Evolutionary conservation across 164 flowering plant species (phyloP).

Genomic region (Chloranthus sessilifolius): DNA sequence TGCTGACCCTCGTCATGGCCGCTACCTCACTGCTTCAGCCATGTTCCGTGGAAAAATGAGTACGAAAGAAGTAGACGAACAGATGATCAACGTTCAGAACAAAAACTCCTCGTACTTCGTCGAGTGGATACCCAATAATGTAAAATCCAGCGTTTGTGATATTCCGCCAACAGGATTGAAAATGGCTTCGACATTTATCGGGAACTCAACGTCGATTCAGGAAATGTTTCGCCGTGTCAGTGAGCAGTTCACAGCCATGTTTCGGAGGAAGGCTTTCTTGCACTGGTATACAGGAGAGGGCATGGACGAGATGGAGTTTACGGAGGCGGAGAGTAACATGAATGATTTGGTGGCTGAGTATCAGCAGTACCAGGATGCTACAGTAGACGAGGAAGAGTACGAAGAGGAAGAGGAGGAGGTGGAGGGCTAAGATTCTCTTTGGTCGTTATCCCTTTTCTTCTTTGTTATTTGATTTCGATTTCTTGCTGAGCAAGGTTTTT

Average conservation of each 20-base stretch:
- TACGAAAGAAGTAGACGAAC: conserved; percentile 8
- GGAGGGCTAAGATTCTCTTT: no score
- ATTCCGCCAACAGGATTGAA: conserved; percentile 18
- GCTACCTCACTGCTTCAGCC: conserved; percentile 19
- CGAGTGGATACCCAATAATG: conserved; percentile 22
- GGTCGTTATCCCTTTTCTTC: no score
- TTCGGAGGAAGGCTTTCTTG: conserved; percentile 12
- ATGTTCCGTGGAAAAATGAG: conserved; percentile 20
- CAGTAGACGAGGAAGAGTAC: conserved; percentile 17
- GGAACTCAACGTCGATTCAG: conserved; percentile 11
- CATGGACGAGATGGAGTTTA: conserved; percentile 15
- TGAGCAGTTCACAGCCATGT: conserved; percentile 17
- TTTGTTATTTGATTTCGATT: no score
- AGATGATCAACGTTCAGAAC: conserved; percentile 7
- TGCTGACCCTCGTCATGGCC: conserved; percentile 21
- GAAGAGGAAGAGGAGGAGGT: conserved; percentile 16
- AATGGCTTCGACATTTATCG: conserved; percentile 19
- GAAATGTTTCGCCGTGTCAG: conserved; percentile 11
- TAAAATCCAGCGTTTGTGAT: conserved; percentile 20
- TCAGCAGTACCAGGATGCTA: conserved; percentile 13
- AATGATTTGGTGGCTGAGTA: conserved; percentile 9
- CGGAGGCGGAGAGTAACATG: conserved; percentile 8
- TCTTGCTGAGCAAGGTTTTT: no score
- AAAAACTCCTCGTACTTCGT: conserved; percentile 9
- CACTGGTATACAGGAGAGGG: conserved; percentile 13